Evolutionary conservation across 2,329 filamentous ascomycete genomes (phyloP), one percentile per base, ranked within the genome.

Genomic region (Cryphonectria naterciae): DNA sequence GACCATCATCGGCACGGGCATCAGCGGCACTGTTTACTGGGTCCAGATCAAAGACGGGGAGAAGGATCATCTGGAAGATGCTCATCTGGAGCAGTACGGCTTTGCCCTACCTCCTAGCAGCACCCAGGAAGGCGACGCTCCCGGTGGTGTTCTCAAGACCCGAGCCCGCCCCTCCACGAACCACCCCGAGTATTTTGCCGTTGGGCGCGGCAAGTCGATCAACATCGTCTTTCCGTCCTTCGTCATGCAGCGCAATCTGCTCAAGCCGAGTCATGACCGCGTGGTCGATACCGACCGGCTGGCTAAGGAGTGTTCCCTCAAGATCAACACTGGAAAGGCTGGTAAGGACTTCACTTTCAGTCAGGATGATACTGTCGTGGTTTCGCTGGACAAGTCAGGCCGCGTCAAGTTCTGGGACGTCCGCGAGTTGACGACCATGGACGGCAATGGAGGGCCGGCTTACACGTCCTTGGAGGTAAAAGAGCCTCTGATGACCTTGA

Each of bases 341-440:
- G 96, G 95, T 74, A 99, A 99, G 81, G 96, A 99, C 80, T 99
- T 99, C 80, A 92, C 91, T 63, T 99, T 99, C 83, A 98, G 95
- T 81, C 95, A 97, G 80, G 96, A 99, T 80, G 96, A 99, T 80
- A 93, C 92, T 1, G 91, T 95, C 56, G 94, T 99, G 75, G 95
- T 97, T 63, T 98, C 95, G 65, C 89, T 99, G 67, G 97, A 99
- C 81, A 99, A 99, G 84, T 95, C 94, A 72, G 97, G 96, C 64
- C 91, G 94, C 73, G 91, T 98, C 83, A 96, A 97, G 82, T 98
- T 99, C 85, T 99, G 96, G 97, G 96, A 99, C 80, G 93, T 98
- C 75, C 93, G 93, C 72, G 89, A 93, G 72, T 86, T 98, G 69
- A 92, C 86, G 2, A 84, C 86, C 25, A 81, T 81, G 73, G 85